Evolutionary conservation across 805 yeast genomes (phyloP).

Genomic region (Lipomyces spencermartinsiae): DNA sequence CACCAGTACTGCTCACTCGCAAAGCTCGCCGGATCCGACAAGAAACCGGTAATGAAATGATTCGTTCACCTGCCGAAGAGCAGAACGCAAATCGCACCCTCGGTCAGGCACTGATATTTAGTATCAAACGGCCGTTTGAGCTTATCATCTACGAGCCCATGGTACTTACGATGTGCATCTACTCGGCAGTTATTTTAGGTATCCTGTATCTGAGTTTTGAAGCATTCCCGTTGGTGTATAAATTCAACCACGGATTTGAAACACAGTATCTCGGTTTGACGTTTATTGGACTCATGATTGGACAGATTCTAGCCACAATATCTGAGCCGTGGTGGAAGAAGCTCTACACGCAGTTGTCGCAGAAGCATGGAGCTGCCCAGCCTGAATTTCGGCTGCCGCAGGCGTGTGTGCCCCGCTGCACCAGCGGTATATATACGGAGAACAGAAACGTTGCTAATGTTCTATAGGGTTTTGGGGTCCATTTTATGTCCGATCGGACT

Average conservation of each 20-base stretch:
- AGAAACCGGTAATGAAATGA: conserved; percentile 48
- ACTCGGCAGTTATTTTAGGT: conserved; percentile 62
- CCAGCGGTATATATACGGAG: background rate
- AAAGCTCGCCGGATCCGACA: conserved; percentile 67
- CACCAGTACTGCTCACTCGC: conserved; percentile 73
- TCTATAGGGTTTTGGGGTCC: conserved; percentile 52
- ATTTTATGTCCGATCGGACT: conserved; percentile 55
- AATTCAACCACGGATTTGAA: conserved; percentile 58
- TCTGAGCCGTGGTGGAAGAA: conserved; percentile 60
- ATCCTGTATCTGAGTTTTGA: conserved; percentile 64
- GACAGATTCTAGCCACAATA: conserved; percentile 52
- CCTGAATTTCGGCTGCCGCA: conserved; percentile 60
- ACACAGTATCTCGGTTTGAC: conserved; percentile 63
- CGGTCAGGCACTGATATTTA: conserved; percentile 50
- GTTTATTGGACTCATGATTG: conserved; percentile 65
- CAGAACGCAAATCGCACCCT: conserved; percentile 45
- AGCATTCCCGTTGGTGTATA: conserved; percentile 63
- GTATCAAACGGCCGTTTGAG: conserved; percentile 60
- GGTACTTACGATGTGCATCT: conserved; percentile 58
- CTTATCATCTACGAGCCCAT: conserved; percentile 59
- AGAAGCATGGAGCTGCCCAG: conserved; percentile 44
- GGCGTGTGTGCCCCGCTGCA: conserved; percentile 40
- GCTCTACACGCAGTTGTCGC: conserved; percentile 69
- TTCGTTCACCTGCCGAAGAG: conserved; percentile 52
- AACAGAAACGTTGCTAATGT: background rate